Evolutionary conservation across 352 stramenopile genomes (phyloP), one percentile per base, ranked within the genome.

Genomic region (Pythium coloratum): DNA sequence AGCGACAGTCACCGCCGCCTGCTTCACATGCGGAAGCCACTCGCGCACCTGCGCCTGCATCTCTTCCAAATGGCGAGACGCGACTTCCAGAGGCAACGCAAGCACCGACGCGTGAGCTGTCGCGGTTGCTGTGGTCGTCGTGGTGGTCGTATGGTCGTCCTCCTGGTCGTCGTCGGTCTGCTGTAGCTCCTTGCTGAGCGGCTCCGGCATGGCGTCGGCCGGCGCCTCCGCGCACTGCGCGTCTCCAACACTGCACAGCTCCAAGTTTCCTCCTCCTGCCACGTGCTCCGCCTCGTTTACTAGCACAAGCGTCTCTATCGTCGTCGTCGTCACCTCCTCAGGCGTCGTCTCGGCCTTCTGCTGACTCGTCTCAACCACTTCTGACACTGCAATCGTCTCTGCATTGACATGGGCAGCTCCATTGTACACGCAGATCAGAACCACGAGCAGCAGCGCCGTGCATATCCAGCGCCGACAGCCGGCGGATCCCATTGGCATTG

Each of bases 11-110:
- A 9, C 54, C 24, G 49, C 36, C 6, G 24, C 47, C 13, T 24
- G 32, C n/a, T 76, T 50, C 12, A 75, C 64, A n/a, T 64, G 40
- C 38, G 65, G 62, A 3, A 79, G 56, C 64, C 44, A 69, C 16
- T 40, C 60, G 20, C 36, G 38, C n/a, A 76, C 7, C 1, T 64
- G 56, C 16, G 59, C 64, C 8, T 69, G 26, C 9, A 72, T 51
- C 50, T 69, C 69, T 26, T 76, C 10, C 8, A 71, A 7, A n/a
- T 72, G 55, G 3, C 30, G 36, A 20, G 59, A 20, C n/a, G 28
- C 55, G 8, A 55, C 16, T 6, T 71, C 46, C 33, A 69, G 2
- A 13, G n/a, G 46, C 6, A 53, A 6, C 46, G 46, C n/a, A 13
- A 55, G 32, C 9, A 33, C 47, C 1, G 58, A 36, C 6, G 67